Evolutionary conservation across 805 yeast genomes (phyloP).

Genomic region (Grigorovia humatica): DNA sequence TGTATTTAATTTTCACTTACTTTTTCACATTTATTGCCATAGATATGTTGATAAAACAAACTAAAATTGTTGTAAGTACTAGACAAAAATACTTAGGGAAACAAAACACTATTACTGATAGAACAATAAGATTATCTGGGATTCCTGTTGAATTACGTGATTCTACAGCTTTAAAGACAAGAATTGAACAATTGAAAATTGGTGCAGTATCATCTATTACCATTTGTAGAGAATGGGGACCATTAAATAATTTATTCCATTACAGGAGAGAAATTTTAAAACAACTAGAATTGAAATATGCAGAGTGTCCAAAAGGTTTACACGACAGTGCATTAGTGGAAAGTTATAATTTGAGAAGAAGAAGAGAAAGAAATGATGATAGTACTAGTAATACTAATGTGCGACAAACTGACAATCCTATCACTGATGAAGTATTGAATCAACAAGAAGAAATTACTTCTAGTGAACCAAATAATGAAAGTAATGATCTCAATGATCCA

Average conservation of each 20-base stretch:
- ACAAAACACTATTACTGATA: constrained; percentile 82
- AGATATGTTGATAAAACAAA: constrained; percentile 53
- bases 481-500: constrained; percentile 12
- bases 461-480: neutral
- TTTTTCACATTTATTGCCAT: constrained; percentile 65
- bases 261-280: constrained; percentile 44
- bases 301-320: constrained; percentile 24
- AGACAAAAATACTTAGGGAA: constrained; percentile 76
- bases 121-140: constrained; percentile 81
- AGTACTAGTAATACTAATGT: neutral
- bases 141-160: constrained; percentile 75
- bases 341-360: constrained; percentile 14
- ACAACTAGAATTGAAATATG: constrained; percentile 46
- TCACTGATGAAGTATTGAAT: constrained; percentile 1
- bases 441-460: neutral
- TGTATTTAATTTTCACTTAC: constrained; percentile 80
- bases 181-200: constrained; percentile 66
- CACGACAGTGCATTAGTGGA: constrained; percentile 17
- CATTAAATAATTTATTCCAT: constrained; percentile 53
- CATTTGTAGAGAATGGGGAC: constrained; percentile 81
- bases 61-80: constrained; percentile 60
- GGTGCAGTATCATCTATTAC: constrained; percentile 71
- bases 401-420: constrained; percentile 2
- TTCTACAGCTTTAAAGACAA: constrained; percentile 57
- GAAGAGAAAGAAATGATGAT: neutral